phyloP scores from a whole-genome alignment of 1,139 yeast species.

The Trichomonascaceae sp. region DNA sequence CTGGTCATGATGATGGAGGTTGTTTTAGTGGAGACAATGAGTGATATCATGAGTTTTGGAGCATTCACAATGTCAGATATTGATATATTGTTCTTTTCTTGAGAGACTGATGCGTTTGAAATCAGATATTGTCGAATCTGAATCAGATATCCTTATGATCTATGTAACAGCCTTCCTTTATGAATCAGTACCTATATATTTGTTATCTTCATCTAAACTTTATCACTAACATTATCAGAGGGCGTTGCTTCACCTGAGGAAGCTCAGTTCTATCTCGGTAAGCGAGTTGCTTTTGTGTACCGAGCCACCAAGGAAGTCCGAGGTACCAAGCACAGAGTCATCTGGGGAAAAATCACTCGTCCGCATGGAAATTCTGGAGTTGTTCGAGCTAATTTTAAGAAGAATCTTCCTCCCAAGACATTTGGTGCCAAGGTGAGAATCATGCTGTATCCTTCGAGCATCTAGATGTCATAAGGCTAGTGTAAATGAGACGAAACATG shows the following conservation, averaged over 20 bases:
- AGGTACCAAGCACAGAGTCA: conserved; percentile 98
- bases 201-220: no score
- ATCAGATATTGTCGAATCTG: no score
- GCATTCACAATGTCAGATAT: not conserved
- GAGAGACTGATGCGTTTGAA: not conserved
- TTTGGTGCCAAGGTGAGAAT: conserved; percentile 99
- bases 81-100: not conserved
- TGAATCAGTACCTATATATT: no score
- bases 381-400: conserved; percentile 98
- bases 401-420: conserved; percentile 99
- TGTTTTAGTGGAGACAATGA: not conserved
- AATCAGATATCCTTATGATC: no score
- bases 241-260: conserved; percentile 89
- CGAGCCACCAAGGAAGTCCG: conserved; percentile 96
- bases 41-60: not conserved
- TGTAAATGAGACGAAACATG: conserved; percentile 7
- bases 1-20: not conserved
- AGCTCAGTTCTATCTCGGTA: conserved; percentile 98
- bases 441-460: conserved; percentile 99
- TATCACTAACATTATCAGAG: conserved; percentile 33
- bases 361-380: conserved; percentile 98
- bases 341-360: conserved; percentile 94
- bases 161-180: no score
- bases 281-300: conserved; percentile 99
- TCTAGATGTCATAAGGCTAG: conserved; percentile 44